Evolutionary conservation across 495 filamentous ascomycete species (phyloP), one percentile per base, ranked within the genome.

Genomic region (Penicillium manginii): DNA sequence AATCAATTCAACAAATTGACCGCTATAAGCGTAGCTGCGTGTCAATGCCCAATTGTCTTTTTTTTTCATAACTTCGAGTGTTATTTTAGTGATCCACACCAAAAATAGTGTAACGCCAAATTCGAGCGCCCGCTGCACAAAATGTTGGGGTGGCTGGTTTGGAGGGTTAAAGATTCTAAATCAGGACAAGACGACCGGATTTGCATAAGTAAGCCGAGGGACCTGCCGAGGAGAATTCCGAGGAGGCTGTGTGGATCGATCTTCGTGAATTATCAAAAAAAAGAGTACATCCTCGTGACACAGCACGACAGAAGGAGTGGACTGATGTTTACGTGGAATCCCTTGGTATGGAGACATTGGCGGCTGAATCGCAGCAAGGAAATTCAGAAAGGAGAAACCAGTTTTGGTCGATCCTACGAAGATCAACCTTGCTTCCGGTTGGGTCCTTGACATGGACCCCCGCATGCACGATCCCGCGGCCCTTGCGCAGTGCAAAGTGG

Each of bases 381-480:
- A 43, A 37, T 14, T 37, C 35, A 37, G 35, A 43, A 12, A 43
- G 7, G n/a, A 43, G 40, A 43, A 43, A 43, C 40, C 40, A 43
- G 40, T 43, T 43, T 43, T 12, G 14, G 40, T 19, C 7, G 40
- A 43, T 43, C 17, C 17, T 43, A 43, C 40, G 40, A 19, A 43
- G 40, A 43, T 43, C 40, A 43, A 19, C 40, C 17, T 43, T 43
- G 40, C 40, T 43, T 43, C 40, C 40, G 40, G 40, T 43, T 43
- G 40, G 40, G 17, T 43, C 17, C 22, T 53, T 53, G 33, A 53
- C 50, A 40, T 53, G 50, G 49, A 40, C 18, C 50, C 50, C 50
- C 50, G 50, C 50, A 39, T 53, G 50, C 50, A 53, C 18, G 50
- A 53, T 53, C 33, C 50, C 50, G 50, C 18, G 54, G 54, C 17